Evolutionary conservation across 1,139 yeast species (phyloP).

Genomic region (Suhomyces atakaporum): DNA sequence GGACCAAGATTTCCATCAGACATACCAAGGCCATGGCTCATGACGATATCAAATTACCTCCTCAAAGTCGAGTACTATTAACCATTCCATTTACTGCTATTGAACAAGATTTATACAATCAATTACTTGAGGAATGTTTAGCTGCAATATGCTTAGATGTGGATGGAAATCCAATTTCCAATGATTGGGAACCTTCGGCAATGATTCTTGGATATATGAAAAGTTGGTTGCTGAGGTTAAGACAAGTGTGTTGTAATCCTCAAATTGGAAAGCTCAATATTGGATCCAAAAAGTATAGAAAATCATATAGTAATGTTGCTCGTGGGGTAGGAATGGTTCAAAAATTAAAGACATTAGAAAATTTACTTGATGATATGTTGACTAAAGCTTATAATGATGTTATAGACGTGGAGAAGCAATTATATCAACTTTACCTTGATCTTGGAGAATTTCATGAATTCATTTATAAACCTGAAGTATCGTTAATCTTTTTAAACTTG

Average conservation of each 20-base stretch:
- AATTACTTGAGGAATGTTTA: conserved; percentile 61
- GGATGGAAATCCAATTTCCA: conserved; percentile 54
- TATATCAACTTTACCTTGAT: conserved; percentile 46
- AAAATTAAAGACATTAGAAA: conserved; percentile 61
- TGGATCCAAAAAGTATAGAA: conserved; percentile 32
- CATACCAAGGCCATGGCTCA: conserved; percentile 86
- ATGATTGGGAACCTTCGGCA: conserved; percentile 53
- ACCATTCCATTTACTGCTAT: conserved; percentile 76
- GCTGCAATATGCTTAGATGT: conserved; percentile 61
- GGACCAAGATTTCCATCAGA: conserved; percentile 59
- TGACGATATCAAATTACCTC: conserved; percentile 73
- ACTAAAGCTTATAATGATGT: conserved; percentile 53
- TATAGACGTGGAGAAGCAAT: conserved; percentile 49
- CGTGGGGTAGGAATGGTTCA: conserved; percentile 26
- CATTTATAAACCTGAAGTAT: conserved; percentile 48
- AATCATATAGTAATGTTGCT: conserved; percentile 13
- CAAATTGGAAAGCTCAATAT: conserved; percentile 53
- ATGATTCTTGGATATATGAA: conserved; percentile 50
- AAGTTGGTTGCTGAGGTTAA: conserved; percentile 63
- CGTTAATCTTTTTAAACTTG: conserved; percentile 45
- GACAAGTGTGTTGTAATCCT: conserved; percentile 87
- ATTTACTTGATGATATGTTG: conserved; percentile 65
- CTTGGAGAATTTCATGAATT: conserved; percentile 68
- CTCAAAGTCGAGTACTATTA: conserved; percentile 68
- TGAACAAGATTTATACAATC: conserved; percentile 80